phyloP scores from a whole-genome alignment of 805 yeast genomes.

The Candida oleophila region DNA sequence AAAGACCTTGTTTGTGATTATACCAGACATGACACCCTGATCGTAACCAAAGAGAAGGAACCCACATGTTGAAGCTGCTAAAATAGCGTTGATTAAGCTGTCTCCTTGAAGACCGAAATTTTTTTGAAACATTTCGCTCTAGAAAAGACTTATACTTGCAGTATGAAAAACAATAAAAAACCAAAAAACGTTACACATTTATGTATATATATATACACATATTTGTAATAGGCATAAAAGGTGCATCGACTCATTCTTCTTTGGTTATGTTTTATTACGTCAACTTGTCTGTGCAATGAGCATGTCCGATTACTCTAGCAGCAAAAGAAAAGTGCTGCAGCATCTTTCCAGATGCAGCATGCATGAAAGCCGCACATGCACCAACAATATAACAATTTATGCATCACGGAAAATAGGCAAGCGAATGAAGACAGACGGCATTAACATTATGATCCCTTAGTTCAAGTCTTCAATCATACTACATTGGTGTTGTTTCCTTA shows the following conservation, averaged over 20 bases:
- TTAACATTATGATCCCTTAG: too few species aligned
- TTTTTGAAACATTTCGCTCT: neutral
- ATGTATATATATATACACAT: too few species aligned
- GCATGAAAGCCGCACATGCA: neutral
- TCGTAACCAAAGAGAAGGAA: slow-evolving; percentile 44
- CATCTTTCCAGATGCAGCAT: neutral
- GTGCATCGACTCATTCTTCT: too few species aligned
- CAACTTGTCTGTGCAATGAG: too few species aligned
- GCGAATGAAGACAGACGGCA: too few species aligned
- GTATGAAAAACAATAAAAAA: too few species aligned
- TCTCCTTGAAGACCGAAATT: neutral
- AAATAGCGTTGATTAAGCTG: neutral
- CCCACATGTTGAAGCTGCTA: slow-evolving; percentile 1
- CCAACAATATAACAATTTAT: neutral
- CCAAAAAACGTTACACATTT: neutral
- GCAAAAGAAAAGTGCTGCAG: too few species aligned
- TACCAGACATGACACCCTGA: slow-evolving; percentile 69
- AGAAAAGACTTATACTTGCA: too few species aligned
- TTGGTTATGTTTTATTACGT: neutral
- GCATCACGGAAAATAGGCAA: neutral
- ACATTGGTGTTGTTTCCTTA: too few species aligned
- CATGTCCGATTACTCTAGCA: too few species aligned
- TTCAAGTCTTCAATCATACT: too few species aligned
- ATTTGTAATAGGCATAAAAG: too few species aligned
- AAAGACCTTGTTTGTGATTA: slow-evolving; percentile 47